Evolutionary conservation across 805 yeast species (phyloP).

Genomic region (Zygoascus tannicola): DNA sequence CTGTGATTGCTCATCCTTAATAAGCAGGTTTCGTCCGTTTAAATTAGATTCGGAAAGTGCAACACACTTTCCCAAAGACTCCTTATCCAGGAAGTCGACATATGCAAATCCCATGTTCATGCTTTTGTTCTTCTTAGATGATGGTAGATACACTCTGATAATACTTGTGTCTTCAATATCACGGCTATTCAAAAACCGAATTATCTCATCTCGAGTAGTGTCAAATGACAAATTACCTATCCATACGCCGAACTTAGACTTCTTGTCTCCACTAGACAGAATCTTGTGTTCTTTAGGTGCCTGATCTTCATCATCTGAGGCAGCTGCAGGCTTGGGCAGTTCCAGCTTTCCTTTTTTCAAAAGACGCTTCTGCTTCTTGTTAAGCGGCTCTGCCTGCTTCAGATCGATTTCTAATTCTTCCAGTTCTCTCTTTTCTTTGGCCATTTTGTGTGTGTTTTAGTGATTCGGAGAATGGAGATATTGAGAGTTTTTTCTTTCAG

Average conservation of each 20-base stretch:
- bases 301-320: constrained; percentile 21
- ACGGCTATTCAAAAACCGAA: constrained; percentile 53
- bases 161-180: constrained; percentile 49
- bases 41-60: constrained; percentile 60
- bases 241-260: constrained; percentile 71
- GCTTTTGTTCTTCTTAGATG: constrained; percentile 30
- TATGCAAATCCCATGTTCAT: constrained; percentile 69
- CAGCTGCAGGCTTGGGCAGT: constrained; percentile 27
- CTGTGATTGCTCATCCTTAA: constrained; percentile 69
- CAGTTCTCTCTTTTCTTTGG: not conserved
- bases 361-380: constrained; percentile 83
- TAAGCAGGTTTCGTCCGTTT: constrained; percentile 78
- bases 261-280: constrained; percentile 20
- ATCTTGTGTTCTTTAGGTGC: constrained; percentile 26
- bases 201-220: constrained; percentile 65
- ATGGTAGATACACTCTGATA: constrained; percentile 71
- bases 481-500: not conserved
- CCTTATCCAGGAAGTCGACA: constrained; percentile 59
- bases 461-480: not conserved
- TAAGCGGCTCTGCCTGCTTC: constrained; percentile 64
- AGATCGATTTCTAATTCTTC: constrained; percentile 36
- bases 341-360: constrained; percentile 52
- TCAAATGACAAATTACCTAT: constrained; percentile 86
- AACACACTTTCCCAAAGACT: constrained; percentile 54
- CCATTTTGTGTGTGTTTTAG: not conserved